Base-by-base conservation (phyloP, 163 green algal species). In the Prototheca cutis region DNA sequence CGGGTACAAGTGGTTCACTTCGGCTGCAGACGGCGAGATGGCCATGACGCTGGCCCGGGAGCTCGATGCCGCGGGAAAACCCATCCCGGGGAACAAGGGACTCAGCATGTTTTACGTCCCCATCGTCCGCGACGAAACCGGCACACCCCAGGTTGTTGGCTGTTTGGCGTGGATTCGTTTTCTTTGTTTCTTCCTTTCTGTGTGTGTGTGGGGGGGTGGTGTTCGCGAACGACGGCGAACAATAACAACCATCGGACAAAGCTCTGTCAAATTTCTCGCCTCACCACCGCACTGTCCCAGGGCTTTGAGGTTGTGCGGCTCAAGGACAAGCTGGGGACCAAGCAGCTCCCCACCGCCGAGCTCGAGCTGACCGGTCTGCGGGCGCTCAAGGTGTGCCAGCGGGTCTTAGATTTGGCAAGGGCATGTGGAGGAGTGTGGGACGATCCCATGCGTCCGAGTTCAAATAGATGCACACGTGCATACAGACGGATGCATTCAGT, bases 1-100 rank as follows among this genome's bases (percentile, higher is more conserved):
- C 2, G 65, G 58, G 6, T 66, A 63, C 58, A 72, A 72, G 47
- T 72, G 65, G 58, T 72, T 72, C 42, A 72, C 58, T 18, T 58
- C 24, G 2, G 64, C 64, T 4, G 64, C 64, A 3, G 64, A 71
- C 48, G 64, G 64, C 2, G 57, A 71, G 57, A 48, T 66, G 40
- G 34, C 36, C 28, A 61, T 71, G 49, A 40, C 32, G 2, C 57
- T 71, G 33, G 64, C 47, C 8, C 40, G 64, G 1, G 63, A 71
- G 57, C 49, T 24, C 6, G 32, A 32, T 45, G 23, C 33, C 42
- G 28, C 18, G 19, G 24, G 25, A 17, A 36, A 25, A 1, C 32
- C 33, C 7, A 47, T 51, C n/a, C 28, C 47, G 25, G 24, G 45
- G 17, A 48, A 23, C 21, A 36, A 28, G 2, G 62, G 62, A 15